phyloP scores from a whole-genome alignment of 164 flowering plant species.

The Protea cynaroides region DNA sequence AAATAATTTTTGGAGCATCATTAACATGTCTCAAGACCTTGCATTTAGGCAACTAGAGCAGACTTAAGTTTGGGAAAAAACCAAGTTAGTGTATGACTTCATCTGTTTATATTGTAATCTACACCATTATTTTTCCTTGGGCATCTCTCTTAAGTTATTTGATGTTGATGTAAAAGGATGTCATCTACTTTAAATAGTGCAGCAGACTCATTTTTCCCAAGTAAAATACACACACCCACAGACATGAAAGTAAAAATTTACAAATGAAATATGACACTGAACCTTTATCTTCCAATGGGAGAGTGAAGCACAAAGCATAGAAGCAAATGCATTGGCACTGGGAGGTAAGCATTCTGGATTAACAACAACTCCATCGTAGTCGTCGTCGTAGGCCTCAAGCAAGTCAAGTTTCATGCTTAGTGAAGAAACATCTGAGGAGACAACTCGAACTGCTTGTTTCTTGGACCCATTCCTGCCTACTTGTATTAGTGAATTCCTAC shows the following conservation, averaged over 20 bases:
- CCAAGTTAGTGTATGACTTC: too few relatives aligned
- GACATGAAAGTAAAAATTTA: background rate
- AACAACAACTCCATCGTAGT: conserved; percentile 46
- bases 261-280: background rate
- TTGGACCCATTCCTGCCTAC: conserved; percentile 7
- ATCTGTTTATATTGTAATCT: too few relatives aligned
- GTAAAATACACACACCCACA: too few relatives aligned
- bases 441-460: conserved; percentile 20
- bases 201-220: too few relatives aligned
- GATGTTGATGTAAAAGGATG: too few relatives aligned
- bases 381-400: conserved; percentile 51
- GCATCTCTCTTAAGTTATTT: too few relatives aligned
- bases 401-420: conserved; percentile 20
- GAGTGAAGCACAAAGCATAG: conserved; percentile 40
- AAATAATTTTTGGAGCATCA: too few relatives aligned
- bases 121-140: too few relatives aligned
- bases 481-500: conserved; percentile 3
- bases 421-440: conserved; percentile 28
- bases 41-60: too few relatives aligned
- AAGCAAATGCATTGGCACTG: conserved; percentile 39
- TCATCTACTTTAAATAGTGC: too few relatives aligned
- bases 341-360: conserved; percentile 44
- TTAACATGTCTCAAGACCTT: too few relatives aligned
- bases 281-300: conserved; percentile 50
- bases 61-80: too few relatives aligned